Conservation (phyloP, 2,329 filamentous ascomycete species). For the Ophidiomyces ophidiicola region DNA sequence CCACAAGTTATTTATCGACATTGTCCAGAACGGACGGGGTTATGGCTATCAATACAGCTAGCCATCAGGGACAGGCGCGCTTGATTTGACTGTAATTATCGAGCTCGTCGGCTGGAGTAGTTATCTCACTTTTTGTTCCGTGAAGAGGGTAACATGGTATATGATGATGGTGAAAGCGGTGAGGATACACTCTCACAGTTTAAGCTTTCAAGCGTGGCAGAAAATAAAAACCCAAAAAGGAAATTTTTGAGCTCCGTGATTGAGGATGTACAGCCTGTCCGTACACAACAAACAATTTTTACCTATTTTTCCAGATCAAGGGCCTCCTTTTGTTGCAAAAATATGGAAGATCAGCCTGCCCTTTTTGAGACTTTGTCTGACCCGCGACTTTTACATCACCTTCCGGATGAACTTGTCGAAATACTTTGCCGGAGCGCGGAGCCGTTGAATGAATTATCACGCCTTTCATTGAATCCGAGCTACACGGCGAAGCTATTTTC, state of each 20-base stretch:
- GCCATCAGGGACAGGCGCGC: slow-evolving; percentile 5
- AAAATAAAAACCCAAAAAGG: slow-evolving; percentile 13
- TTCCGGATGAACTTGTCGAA: slow-evolving; percentile 59
- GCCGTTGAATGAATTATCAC: slow-evolving; percentile 57
- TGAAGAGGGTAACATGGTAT: too few species aligned
- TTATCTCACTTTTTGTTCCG: too few species aligned
- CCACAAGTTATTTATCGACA: slow-evolving; percentile 11
- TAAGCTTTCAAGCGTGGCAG: slow-evolving; percentile 9
- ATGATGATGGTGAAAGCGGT: slow-evolving; percentile 4
- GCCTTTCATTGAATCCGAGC: slow-evolving; percentile 55
- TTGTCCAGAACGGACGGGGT: slow-evolving; percentile 14
- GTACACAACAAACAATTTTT: background rate
- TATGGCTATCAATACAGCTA: slow-evolving; percentile 3
- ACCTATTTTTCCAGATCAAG: background rate
- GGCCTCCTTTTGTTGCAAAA: slow-evolving; percentile 16
- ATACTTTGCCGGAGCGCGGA: slow-evolving; percentile 47
- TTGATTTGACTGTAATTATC: background rate
- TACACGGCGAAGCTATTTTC: slow-evolving; percentile 47
- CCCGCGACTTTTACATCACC: slow-evolving; percentile 39
- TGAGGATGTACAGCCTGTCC: slow-evolving; percentile 1
- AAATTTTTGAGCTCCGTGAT: slow-evolving; percentile 9
- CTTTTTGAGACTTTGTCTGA: slow-evolving; percentile 45
- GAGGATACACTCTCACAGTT: slow-evolving; percentile 2
- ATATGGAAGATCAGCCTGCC: slow-evolving; percentile 30
- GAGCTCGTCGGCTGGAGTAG: background rate